Evolutionary conservation across 331 rosid species (phyloP), one percentile per base, ranked within the genome.

Genomic region (Stylosanthes scabra): DNA sequence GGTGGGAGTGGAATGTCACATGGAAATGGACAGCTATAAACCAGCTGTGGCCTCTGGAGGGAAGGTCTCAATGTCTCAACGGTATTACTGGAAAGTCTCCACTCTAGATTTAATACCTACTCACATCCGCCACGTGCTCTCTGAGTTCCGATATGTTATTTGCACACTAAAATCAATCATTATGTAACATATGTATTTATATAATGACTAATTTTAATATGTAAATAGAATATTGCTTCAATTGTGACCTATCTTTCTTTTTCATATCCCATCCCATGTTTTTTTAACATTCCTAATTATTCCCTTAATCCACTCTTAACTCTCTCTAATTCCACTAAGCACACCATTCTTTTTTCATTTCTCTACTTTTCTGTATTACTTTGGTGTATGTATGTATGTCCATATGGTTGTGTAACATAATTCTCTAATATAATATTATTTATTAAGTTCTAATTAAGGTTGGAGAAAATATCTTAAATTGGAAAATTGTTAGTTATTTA

Each of bases 71-170:
- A 31, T 3, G 86, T 80, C 80, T 91, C 91, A 88, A 91, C 90
- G 99, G 97, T 88, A 82, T 85, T 78, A 86, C 97, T 84, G 82
- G 87, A 94, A 94, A 91, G 89, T 90, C 88, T 88, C 89, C 84
- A 77, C 42, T 79, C 42, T 79, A 59, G 77, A 74, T 85, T 85
- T 86, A 71, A 72, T 82, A 81, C 52, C 54, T 66, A 71, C 65
- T 20, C 25, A 20, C 25, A 65, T 76, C 89, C 89, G 80, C 94
- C 99, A 91, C 93, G 93, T 91, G 97, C 88, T 67, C 39, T n/a
- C n/a, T n/a, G n/a, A n/a, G n/a, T n/a, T n/a, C n/a, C n/a, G n/a
- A n/a, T n/a, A 20, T 20, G 25, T 20, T 20, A 20, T 20, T 20
- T 20, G 1, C 1, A 20, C 25, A 20, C 1, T 1, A 20, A 20